These are phyloP conservation scores for Trichophyton benhamiae DNA, from an alignment of 2,329 filamentous ascomycete species.

Conservation along the genomic window DNA sequence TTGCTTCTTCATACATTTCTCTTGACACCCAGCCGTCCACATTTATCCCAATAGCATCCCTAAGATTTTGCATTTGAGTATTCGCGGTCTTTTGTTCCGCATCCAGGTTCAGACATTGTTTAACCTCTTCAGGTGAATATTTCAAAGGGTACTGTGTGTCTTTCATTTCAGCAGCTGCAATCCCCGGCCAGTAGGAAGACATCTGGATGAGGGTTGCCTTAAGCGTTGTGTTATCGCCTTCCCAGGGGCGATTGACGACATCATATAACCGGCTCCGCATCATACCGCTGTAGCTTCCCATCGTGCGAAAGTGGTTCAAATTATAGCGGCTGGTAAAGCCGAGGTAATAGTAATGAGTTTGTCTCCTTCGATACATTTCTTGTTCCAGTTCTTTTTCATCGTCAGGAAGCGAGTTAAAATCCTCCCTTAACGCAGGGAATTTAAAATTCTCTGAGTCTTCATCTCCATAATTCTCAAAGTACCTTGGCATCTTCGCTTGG, in stretches of 20 bases:
- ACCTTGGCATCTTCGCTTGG: slow-evolving; percentile 27
- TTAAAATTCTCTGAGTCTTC: slow-evolving; percentile 14
- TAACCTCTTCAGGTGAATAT: slow-evolving; percentile 11
- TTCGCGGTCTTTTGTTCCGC: slow-evolving; percentile 15
- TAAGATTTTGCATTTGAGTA: slow-evolving; percentile 14
- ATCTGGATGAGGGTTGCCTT: slow-evolving; percentile 16
- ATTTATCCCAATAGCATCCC: slow-evolving; percentile 15
- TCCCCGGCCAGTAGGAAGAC: slow-evolving; percentile 12
- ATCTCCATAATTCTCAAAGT: slow-evolving; percentile 30
- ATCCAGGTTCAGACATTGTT: slow-evolving; percentile 12
- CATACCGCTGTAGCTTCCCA: slow-evolving; percentile 11
- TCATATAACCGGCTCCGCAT: slow-evolving; percentile 14
- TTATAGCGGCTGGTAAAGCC: slow-evolving; percentile 14
- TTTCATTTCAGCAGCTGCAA: slow-evolving; percentile 1
- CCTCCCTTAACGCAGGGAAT: slow-evolving; percentile 10
- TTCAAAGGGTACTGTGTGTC: slow-evolving; percentile 10
- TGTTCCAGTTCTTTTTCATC: slow-evolving; percentile 6
- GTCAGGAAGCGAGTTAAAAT: slow-evolving; percentile 10
- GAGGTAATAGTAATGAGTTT: slow-evolving; percentile 17
- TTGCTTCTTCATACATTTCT: slow-evolving; percentile 16
- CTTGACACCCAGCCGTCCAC: slow-evolving; percentile 18
- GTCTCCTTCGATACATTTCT: slow-evolving; percentile 12
- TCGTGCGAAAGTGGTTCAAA: slow-evolving; percentile 14
- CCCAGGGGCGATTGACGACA: slow-evolving; percentile 16
- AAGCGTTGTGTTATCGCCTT: slow-evolving; percentile 18